Base-by-base conservation (phyloP, 495 filamentous ascomycete species). In the Aspergillus cavernicola region DNA sequence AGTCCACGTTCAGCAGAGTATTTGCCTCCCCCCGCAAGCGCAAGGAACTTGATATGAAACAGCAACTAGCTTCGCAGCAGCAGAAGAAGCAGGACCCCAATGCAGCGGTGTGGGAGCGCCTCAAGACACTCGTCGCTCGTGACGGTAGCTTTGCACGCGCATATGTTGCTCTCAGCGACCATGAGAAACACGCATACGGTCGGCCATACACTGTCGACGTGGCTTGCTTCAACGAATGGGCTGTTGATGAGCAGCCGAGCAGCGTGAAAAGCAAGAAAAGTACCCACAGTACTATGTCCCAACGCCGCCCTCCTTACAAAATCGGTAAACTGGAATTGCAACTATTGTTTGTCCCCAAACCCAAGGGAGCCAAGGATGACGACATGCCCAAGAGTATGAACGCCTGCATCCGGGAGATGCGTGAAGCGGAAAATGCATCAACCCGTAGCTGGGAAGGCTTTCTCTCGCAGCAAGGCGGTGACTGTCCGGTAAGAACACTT, bases 351-450 rank as follows among this genome's bases (percentile, higher is more conserved):
- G 90, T 98, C 1, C 93, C 93, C 1, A 92, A 90, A 60, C 92
- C 93, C 0, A 88, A 88, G 73, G 88, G 86, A 36, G 80, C 84
- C n/a, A 84, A 85, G 50, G 92, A 97, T 52, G 91, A 95, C 28
- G 93, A 97, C 57, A 95, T 97, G 87, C 93, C 93, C 13, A 96
- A 96, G 82, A 97, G 92, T 70, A 95, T 98, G 90, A 92, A 88
- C 64, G 84, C 86, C 35, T 95, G 90, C 64, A 88, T 97, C 56
- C 79, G 93, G 11, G 92, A 97, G 73, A 80, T 98, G 73, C 87
- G 85, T 58, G 89, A 92, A 36, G 91, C 92, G 9, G 89, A 95
- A 62, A 85, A 82, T 58, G 76, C 84, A 47, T 78, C 85, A 24
- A 70, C 84, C 28, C 83, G 85, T 35, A 85, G 76, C 56, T 95